Conservation (phyloP, 441 rosid species). For the Melastoma candidum region DNA sequence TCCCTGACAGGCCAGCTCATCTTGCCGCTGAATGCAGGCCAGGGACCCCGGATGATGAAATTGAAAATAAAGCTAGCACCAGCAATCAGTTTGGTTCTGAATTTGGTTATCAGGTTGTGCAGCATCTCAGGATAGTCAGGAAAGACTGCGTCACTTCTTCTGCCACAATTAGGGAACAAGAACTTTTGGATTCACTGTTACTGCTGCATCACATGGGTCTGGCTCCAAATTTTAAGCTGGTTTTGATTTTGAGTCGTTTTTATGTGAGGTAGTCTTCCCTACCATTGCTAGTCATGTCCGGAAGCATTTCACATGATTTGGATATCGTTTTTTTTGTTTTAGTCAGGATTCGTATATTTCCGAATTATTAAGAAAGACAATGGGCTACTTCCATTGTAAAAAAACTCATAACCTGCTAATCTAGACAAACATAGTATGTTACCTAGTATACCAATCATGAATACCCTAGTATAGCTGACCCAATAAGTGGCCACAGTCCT, state of each 20-base stretch:
- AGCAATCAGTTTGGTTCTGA: constrained; percentile 89
- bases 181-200: constrained; percentile 74
- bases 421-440: no score
- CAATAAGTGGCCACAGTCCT: no score
- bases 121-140: constrained; percentile 38
- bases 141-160: constrained; percentile 55
- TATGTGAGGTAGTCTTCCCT: not conserved
- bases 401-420: no score
- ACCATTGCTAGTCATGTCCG: no score
- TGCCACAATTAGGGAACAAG: constrained; percentile 78
- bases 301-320: no score
- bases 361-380: no score
- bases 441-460: no score
- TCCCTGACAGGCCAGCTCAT: constrained; percentile 77
- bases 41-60: constrained; percentile 77
- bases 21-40: constrained; percentile 76
- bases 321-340: no score
- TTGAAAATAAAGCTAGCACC: constrained; percentile 83
- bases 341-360: no score
- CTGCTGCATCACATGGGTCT: constrained; percentile 80
- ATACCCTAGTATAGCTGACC: no score
- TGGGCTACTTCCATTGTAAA: no score
- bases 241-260: constrained; percentile 13
- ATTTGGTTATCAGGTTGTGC: constrained; percentile 61
- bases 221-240: constrained; percentile 97